Base-by-base conservation (phyloP, 2,329 filamentous ascomycete genomes). In the Epicoccum nigrum region DNA sequence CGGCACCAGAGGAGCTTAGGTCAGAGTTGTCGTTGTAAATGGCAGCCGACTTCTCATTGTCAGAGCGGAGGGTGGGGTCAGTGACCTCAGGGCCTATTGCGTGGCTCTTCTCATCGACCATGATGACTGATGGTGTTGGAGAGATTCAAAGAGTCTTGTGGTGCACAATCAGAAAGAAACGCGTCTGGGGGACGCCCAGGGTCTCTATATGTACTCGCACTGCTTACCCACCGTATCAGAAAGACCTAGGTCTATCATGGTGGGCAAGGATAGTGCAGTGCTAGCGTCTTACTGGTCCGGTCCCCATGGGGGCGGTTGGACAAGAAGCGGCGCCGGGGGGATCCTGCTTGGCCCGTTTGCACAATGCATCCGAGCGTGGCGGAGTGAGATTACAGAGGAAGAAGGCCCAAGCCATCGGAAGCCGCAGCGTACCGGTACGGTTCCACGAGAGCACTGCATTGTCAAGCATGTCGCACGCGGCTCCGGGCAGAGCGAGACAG, bases 261-360 rank as follows among this genome's bases (percentile, higher is more conserved):
- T 44, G 44, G 35, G 37, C 44, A 44, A 44, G 51, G 51, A 34
- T 54, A 47, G 45, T 39, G 39, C 30, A 32, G 38, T 44, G 28
- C 42, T 59, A 62, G 58, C 47, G 56, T 48, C 51, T 34, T 45
- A 45, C 45, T 44, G 51, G 57, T 51, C 39, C 34, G 54, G 59
- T 62, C 68, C 69, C 70, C 69, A 67, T 70, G 69, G 69, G 63
- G 69, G 61, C 63, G 67, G 68, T 67, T 67, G 61, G 61, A 70
- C 54, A 68, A 63, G 59, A 64, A 23, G 19, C 33, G 33, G 50
- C 50, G 43, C 38, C 19, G 56, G 60, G 62, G 28, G 60, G 60
- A 62, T 60, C 58, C 51, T 56, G 55, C 67, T 68, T 68, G 59
- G 67, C 58, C 59, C 51, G 46, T 58, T 48, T 38, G 58, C 54